phyloP scores from a whole-genome alignment of 768 basidiomycete genomes.

The Russula abietina region DNA sequence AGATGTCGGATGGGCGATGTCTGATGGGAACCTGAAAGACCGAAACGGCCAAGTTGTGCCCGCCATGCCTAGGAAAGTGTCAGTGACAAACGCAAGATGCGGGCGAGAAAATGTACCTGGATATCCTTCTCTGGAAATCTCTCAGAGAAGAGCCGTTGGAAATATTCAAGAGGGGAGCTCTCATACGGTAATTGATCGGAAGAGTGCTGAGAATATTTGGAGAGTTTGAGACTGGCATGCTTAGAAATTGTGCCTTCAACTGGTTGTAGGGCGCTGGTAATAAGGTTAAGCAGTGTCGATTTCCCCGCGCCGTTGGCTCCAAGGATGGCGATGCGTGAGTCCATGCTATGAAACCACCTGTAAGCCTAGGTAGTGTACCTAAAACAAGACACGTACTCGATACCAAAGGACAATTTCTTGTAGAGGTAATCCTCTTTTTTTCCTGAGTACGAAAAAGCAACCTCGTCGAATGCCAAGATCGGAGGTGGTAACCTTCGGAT shows the following conservation, averaged over 20 bases:
- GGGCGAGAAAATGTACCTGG: conserved; percentile 37
- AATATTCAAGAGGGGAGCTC: conserved; percentile 85
- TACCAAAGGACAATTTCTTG: conserved; percentile 87
- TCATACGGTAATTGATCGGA: conserved; percentile 98
- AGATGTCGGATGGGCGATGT: conserved; percentile 90
- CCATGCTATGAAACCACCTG: conserved; percentile 54
- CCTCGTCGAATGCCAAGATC: conserved; percentile 92
- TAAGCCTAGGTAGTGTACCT: conserved; percentile 8
- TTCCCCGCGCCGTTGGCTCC: conserved; percentile 96
- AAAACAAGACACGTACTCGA: conserved; percentile 60
- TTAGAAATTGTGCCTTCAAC: conserved; percentile 82
- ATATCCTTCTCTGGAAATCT: conserved; percentile 94
- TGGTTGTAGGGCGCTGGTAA: conserved; percentile 78
- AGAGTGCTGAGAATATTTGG: conserved; percentile 98
- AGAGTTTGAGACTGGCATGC: conserved; percentile 85
- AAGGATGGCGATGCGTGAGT: conserved; percentile 91
- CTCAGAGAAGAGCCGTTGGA: conserved; percentile 68
- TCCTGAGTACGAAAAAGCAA: conserved; percentile 94
- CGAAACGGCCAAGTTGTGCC: conserved; percentile 91
- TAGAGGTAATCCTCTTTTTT: conserved; percentile 86
- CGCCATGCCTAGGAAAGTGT: conserved; percentile 69
- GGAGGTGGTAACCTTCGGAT: conserved; percentile 90
- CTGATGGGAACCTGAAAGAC: conserved; percentile 90
- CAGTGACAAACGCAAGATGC: conserved; percentile 12
- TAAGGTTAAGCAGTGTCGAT: conserved; percentile 84